Conservation (phyloP, 2,329 filamentous ascomycete genomes). For the Colletotrichum echinochloae region DNA sequence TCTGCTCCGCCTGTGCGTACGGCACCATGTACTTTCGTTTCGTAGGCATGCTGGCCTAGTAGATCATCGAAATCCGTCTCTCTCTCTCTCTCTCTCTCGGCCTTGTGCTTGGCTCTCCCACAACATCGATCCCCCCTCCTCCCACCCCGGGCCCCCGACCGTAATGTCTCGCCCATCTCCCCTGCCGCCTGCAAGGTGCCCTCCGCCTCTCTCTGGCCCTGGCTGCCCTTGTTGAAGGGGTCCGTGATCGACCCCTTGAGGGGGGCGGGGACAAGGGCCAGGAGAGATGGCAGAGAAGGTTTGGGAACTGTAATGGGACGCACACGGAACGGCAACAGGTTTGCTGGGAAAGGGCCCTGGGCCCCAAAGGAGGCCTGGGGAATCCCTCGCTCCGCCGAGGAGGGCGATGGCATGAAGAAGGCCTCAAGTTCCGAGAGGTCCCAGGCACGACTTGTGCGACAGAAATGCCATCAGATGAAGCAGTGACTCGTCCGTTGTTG, state of each 20-base stretch:
- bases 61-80: too few relatives aligned
- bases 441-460: conserved; percentile 33
- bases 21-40: background rate
- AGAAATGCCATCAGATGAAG: conserved; percentile 34
- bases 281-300: conserved; percentile 30
- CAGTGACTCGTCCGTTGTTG: conserved; percentile 37
- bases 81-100: too few relatives aligned
- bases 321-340: conserved; percentile 36
- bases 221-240: conserved; percentile 32
- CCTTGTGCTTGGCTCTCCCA: conserved; percentile 35
- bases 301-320: conserved; percentile 31
- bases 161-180: conserved; percentile 35
- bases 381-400: background rate
- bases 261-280: conserved; percentile 26
- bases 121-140: conserved; percentile 37
- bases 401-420: conserved; percentile 37
- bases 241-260: conserved; percentile 41
- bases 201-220: conserved; percentile 31
- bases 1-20: conserved; percentile 3
- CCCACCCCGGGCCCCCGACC: conserved; percentile 30
- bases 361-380: conserved; percentile 23
- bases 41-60: too few relatives aligned
- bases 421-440: conserved; percentile 36
- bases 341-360: conserved; percentile 28
- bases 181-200: conserved; percentile 33